phyloP scores from a whole-genome alignment of 148 eudicot species.

The Amaranthus hypochondriacus region DNA sequence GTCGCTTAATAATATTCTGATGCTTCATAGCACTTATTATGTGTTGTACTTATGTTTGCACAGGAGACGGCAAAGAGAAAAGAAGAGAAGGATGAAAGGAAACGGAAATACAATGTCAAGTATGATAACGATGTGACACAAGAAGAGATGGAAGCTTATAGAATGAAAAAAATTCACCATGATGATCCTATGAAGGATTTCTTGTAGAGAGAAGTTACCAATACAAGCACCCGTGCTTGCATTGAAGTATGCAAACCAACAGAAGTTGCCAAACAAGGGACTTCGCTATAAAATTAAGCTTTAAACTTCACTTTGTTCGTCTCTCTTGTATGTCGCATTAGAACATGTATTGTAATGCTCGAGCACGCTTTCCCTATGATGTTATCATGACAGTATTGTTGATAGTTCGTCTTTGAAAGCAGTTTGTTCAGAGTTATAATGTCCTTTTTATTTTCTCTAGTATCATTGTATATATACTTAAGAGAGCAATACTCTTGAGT shows the following conservation, averaged over 20 bases:
- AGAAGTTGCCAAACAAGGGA: not conserved
- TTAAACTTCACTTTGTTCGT: not conserved
- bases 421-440: no score
- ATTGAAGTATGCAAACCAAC: no score
- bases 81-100: constrained; percentile 85
- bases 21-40: no score
- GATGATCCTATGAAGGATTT: constrained; percentile 94
- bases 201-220: constrained; percentile 18
- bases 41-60: not conserved
- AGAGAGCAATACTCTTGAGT: no score
- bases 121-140: constrained; percentile 77
- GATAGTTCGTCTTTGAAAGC: no score
- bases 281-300: not conserved
- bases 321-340: not conserved
- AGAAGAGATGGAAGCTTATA: constrained; percentile 88
- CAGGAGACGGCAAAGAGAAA: constrained; percentile 80
- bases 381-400: no score
- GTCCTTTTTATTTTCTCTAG: no score
- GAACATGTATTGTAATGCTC: not conserved
- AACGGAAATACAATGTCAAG: constrained; percentile 78
- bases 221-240: not conserved
- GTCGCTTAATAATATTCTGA: no score
- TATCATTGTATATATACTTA: no score
- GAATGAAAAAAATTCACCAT: constrained; percentile 76
- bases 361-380: not conserved